Evolutionary conservation across 1,284 basidiomycete species (phyloP), one percentile per base, ranked within the genome.

Genomic region (Trametes versicolor): DNA sequence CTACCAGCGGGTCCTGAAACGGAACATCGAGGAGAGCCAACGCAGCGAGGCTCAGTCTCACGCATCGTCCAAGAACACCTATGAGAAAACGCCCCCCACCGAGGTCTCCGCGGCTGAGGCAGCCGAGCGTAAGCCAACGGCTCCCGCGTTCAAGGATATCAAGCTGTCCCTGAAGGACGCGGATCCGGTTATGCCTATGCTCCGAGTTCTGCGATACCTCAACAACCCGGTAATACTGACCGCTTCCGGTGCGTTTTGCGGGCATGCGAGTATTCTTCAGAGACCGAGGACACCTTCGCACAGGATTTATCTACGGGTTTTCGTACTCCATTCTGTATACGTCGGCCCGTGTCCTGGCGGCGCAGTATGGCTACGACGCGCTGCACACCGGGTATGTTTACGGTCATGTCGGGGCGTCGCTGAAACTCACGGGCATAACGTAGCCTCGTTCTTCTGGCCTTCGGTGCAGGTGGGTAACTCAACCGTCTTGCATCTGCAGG

Each of bases 251-350:
- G 66, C 62, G 84, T 73, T 2, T n/a, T 25, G 0, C 41, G 9
- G n/a, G 10, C 19, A 10, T 10, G 19, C 7, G 34, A 9, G 5
- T n/a, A 45, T 6, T 21, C 34, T 50, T 19, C 15, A 43, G 23
- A 4, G 21, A 4, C 25, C 32, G 45, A 12, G 7, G n/a, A n/a
- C n/a, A n/a, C n/a, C n/a, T n/a, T n/a, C n/a, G n/a, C 8, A 34
- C 37, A 58, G 91, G 89, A 50, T 56, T 90, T 17, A 75, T 91
- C 19, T 95, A 92, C 71, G 87, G 87, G 0, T 90, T 89, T 63
- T 85, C 82, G 48, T 95, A 91, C 74, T 83, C 86, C 51, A 82
- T 91, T 37, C 76, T 81, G 1, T 96, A 94, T 75, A 94, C 92
- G 0, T 87, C 87, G 8, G 83, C 91, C 15, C 81, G 91, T 53